Base-by-base conservation (phyloP, 371 early-diverging fungal genomes). In the Mortierella sp. region DNA sequence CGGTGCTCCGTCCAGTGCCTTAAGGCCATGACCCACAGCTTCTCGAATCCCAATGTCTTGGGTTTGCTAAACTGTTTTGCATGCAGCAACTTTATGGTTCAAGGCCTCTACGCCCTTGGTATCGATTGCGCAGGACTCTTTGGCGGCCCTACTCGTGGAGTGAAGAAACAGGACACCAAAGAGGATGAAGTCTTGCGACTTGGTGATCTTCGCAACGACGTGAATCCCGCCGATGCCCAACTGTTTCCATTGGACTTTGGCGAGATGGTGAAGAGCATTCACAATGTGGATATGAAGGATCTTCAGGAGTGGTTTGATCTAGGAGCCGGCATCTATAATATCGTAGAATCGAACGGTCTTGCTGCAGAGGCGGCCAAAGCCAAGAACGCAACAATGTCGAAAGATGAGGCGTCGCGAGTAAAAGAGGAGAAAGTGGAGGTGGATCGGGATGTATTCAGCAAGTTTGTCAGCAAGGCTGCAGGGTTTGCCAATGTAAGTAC, bases 1-100 rank as follows among this genome's bases (percentile, higher is more conserved):
- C 60, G 52, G 16, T 68, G 74, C 52, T 31, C 61, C n/a, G 42
- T 73, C 49, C 41, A n/a, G 1, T 73, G 74, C n/a, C 64, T 73
- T 28, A 64, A 56, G 48, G 47, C 57, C 2, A 51, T 64, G 19
- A 21, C 61, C 4, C 55, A 42, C 14, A 21, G 56, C 30, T 46
- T 64, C 34, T 24, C 54, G 18, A 53, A 51, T 1, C 67, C 63
- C 6, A 24, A 63, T 24, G 41, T 58, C 24, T 0, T 53, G 9
- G 45, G 43, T 3, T 13, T 67, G 31, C 26, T 72, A 1, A 46
- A 45, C 19, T 72, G 73, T 39, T 62, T 63, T 54, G 59, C 56
- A 1, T 72, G 67, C 39, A 23, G 55, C 18, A 72, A 54, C 55
- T 67, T 72, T 9, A 7, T 72, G 9, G 39, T 64, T 13, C 24